phyloP scores from a whole-genome alignment of 768 basidiomycete species.

The Hysterangium stoloniferum region DNA sequence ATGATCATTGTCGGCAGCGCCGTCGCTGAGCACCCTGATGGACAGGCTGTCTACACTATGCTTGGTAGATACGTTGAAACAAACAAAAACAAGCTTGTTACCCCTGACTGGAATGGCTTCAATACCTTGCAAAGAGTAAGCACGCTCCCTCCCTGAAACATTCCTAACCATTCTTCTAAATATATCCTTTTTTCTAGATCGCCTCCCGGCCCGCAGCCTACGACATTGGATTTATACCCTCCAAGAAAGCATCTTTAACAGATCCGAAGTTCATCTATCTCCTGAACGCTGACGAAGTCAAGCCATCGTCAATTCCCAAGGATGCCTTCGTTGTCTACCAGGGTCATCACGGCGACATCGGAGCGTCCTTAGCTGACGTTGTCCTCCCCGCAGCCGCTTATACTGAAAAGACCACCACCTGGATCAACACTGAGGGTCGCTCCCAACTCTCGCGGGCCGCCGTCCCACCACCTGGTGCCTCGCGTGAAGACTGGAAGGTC shows the following conservation, averaged over 20 bases:
- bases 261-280: constrained; percentile 95
- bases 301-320: constrained; percentile 78
- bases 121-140: constrained; percentile 85
- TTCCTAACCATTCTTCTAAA: not conserved
- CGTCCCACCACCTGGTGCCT: constrained; percentile 89
- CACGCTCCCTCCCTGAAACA: constrained; percentile 14
- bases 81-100: constrained; percentile 69
- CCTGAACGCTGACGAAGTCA: constrained; percentile 90
- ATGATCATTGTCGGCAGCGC: constrained; percentile 90
- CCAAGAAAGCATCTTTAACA: constrained; percentile 62
- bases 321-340: constrained; percentile 98
- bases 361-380: constrained; percentile 96
- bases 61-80: constrained; percentile 73
- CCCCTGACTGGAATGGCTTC: constrained; percentile 93
- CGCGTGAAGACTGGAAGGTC: constrained; percentile 97
- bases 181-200: constrained; percentile 38
- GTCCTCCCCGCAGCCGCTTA: constrained; percentile 89
- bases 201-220: constrained; percentile 93
- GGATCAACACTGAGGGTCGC: constrained; percentile 97
- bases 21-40: constrained; percentile 78
- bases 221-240: constrained; percentile 89
- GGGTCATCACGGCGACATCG: constrained; percentile 95
- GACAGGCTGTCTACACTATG: constrained; percentile 64
- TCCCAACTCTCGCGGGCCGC: constrained; percentile 86
- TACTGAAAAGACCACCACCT: constrained; percentile 85